These are phyloP conservation scores for Ganoderma lucidum DNA, from an alignment of 1,284 basidiomycete species.

Conservation along the genomic window DNA sequence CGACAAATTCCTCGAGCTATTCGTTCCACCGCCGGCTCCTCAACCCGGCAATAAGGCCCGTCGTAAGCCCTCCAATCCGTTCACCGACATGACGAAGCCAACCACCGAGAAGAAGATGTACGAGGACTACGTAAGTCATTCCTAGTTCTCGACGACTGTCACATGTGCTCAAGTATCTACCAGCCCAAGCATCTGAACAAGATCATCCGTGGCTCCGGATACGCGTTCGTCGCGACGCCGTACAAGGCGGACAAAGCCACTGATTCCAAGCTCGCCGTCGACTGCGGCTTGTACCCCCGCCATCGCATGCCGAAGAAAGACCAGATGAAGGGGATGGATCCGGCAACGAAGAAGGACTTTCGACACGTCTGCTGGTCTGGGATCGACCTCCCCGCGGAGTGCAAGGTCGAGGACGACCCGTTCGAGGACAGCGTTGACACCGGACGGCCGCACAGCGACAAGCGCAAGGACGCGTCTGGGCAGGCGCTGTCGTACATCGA, in stretches of 20 bases:
- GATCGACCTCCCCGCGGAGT: slow-evolving; percentile 21
- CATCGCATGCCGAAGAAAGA: background rate
- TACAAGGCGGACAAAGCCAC: slow-evolving; percentile 1
- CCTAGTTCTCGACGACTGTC: background rate
- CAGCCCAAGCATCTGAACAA: slow-evolving; percentile 9
- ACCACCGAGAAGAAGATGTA: slow-evolving; percentile 13
- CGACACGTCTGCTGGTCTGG: slow-evolving; percentile 13
- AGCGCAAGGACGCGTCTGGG: slow-evolving; percentile 6
- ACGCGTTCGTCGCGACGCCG: slow-evolving; percentile 9
- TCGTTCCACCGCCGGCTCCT: background rate
- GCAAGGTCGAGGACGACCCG: slow-evolving; percentile 19
- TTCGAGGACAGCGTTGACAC: slow-evolving; percentile 9
- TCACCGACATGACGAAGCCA: background rate
- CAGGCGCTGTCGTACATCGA: slow-evolving; percentile 23
- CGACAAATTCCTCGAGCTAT: slow-evolving; percentile 1
- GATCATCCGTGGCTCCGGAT: background rate
- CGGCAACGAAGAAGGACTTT: background rate
- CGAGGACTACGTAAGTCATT: background rate
- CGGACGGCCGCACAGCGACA: background rate
- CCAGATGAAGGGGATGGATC: background rate
- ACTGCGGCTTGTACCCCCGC: slow-evolving; percentile 14
- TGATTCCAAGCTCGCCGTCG: slow-evolving; percentile 8
- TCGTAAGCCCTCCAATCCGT: background rate
- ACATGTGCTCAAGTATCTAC: background rate
- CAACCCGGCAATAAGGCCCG: background rate